Conservation (phyloP, 2,329 filamentous ascomycete species). For the Cladosporium oxysporum region DNA sequence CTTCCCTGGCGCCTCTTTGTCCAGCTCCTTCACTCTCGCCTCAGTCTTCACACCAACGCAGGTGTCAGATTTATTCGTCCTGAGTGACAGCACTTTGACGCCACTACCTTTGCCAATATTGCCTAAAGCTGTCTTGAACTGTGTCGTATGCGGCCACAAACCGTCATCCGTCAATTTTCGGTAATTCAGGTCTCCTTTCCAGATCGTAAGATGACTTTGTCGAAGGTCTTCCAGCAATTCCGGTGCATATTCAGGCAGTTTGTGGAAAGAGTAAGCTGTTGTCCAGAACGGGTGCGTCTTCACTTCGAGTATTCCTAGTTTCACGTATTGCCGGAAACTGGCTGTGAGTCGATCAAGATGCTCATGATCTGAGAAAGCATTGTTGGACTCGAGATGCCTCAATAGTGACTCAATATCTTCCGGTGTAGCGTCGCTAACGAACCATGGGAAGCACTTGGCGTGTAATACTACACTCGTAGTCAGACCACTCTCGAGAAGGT, state of each 20-base stretch:
- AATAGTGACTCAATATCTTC: slow-evolving; percentile 82
- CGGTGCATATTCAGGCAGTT: slow-evolving; percentile 68
- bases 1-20: slow-evolving; percentile 65
- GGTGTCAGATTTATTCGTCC: slow-evolving; percentile 95
- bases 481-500: slow-evolving; percentile 78
- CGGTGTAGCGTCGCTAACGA: slow-evolving; percentile 91
- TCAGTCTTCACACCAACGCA: slow-evolving; percentile 78
- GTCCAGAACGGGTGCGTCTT: slow-evolving; percentile 93
- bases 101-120: slow-evolving; percentile 80
- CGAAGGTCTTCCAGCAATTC: slow-evolving; percentile 76
- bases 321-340: background rate
- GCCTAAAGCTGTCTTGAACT: slow-evolving; percentile 81
- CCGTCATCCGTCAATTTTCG: slow-evolving; percentile 71
- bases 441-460: slow-evolving; percentile 96
- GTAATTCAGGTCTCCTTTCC: slow-evolving; percentile 98
- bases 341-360: slow-evolving; percentile 10
- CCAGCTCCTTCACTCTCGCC: slow-evolving; percentile 74
- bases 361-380: slow-evolving; percentile 55
- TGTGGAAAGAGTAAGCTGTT: slow-evolving; percentile 82
- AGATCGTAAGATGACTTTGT: slow-evolving; percentile 82
- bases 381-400: slow-evolving; percentile 73
- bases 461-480: slow-evolving; percentile 87
- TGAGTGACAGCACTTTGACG: slow-evolving; percentile 78
- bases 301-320: slow-evolving; percentile 77
- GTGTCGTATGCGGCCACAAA: slow-evolving; percentile 82